Percentiles rank a stretch among this genome's conserved stretches.
These are phyloP conservation scores for Phytophthora cactorum DNA, from an alignment of 352 stramenopile genomes.

Conservation along the genomic window DNA sequence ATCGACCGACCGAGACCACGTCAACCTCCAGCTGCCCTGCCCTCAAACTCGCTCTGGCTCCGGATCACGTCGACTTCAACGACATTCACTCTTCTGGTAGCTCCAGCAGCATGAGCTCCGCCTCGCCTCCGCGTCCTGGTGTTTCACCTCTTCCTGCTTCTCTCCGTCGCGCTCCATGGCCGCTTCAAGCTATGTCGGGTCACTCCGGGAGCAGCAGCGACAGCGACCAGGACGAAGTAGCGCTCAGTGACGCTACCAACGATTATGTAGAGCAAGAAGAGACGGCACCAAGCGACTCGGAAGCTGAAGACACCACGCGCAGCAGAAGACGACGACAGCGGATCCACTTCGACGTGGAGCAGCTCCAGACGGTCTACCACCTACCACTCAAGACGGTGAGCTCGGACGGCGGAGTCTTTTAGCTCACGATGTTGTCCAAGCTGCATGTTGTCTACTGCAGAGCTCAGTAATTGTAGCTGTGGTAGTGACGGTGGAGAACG, in stretches of 20 bases:
- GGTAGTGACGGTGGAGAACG: constrained; percentile 24
- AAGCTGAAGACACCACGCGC: constrained; percentile 2
- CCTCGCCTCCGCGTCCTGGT: neutral
- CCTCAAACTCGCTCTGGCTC: neutral
- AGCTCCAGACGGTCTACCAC: constrained; percentile 74
- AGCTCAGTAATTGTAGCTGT: neutral
- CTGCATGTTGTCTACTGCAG: neutral
- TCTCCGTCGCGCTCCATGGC: neutral
- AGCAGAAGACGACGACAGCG: constrained; percentile 30
- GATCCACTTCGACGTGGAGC: constrained; percentile 60
- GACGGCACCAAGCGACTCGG: constrained; percentile 8
- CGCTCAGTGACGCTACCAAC: constrained; percentile 8
- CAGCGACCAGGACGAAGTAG: constrained; percentile 17
- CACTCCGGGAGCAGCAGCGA: constrained; percentile 8
- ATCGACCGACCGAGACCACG: constrained; percentile 5
- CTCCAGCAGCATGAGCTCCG: constrained; percentile 27
- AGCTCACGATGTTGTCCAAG: neutral
- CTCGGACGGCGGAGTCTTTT: neutral
- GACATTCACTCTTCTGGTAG: constrained; percentile 38
- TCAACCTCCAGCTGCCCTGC: constrained; percentile 21
- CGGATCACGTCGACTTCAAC: constrained; percentile 21
- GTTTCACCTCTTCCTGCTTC: neutral
- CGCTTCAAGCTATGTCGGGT: neutral
- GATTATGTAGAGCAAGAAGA: constrained; percentile 9
- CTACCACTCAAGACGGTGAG: constrained; percentile 74